phyloP scores from a whole-genome alignment of 2,329 filamentous ascomycete species.

The Boeremia exigua region DNA sequence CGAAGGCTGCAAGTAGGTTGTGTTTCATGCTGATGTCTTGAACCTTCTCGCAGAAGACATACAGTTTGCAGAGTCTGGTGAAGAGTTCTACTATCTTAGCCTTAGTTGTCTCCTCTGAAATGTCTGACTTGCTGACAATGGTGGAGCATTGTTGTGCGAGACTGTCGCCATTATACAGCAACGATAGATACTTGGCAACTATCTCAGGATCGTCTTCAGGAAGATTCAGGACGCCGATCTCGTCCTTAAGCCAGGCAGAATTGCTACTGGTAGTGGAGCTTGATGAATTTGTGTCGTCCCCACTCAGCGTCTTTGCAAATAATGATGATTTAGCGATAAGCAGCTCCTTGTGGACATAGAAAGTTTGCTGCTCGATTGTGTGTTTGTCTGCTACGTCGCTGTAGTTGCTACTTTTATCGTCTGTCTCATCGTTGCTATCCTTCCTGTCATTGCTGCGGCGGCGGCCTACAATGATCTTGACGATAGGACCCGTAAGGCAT shows the following conservation, averaged over 20 bases:
- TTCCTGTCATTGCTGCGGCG: too few relatives aligned
- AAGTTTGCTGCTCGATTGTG: not conserved
- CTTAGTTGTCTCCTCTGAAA: too few relatives aligned
- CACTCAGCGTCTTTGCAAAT: not conserved
- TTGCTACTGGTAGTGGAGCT: not conserved
- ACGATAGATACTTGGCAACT: not conserved
- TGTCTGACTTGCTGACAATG: too few relatives aligned
- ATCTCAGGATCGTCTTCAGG: not conserved
- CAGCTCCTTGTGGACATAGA: not conserved
- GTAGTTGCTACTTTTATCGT: not conserved
- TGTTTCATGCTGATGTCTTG: not conserved
- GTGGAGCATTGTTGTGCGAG: not conserved
- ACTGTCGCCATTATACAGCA: not conserved
- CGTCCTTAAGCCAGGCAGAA: not conserved
- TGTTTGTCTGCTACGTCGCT: not conserved
- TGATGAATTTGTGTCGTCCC: not conserved
- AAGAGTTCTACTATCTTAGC: not conserved
- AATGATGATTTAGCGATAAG: not conserved
- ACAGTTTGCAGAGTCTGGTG: not conserved
- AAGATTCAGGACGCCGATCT: not conserved
- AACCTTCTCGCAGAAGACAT: not conserved
- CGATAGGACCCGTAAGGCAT: not conserved
- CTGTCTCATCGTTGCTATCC: too few relatives aligned
- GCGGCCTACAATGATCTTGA: not conserved
- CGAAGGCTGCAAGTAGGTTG: not conserved